A percentile compares a stretch with the other conserved stretches of the same genome.
Evolutionary conservation across 2,329 filamentous ascomycete species (phyloP).

Genomic region (Neophaeococcomyces mojaviensis): DNA sequence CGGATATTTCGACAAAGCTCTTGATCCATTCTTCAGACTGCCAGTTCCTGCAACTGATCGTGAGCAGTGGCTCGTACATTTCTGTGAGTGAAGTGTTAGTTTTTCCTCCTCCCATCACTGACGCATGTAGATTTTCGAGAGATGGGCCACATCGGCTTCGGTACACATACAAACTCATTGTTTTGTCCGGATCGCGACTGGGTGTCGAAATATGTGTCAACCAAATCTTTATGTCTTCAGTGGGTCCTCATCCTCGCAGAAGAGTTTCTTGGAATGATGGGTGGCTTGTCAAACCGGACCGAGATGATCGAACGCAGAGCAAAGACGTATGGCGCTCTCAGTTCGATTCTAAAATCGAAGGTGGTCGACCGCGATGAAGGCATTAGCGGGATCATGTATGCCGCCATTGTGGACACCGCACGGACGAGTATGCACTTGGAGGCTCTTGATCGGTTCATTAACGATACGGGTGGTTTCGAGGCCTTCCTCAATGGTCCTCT

Average conservation of each 20-base stretch:
- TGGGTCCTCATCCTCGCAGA: conserved; percentile 6
- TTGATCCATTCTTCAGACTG: conserved; percentile 7
- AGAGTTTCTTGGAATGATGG: conserved; percentile 4
- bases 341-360: not conserved
- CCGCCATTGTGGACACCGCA: not conserved
- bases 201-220: conserved; percentile 6
- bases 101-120: not conserved
- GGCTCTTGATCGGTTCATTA: conserved; percentile 5
- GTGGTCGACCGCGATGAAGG: conserved; percentile 2
- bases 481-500: conserved; percentile 4
- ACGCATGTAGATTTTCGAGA: conserved; percentile 1
- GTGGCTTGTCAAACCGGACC: not conserved
- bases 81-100: not conserved
- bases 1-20: conserved; percentile 5
- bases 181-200: conserved; percentile 9
- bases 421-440: conserved; percentile 2
- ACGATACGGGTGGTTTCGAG: conserved; percentile 6
- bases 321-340: conserved; percentile 1
- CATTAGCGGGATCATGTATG: conserved; percentile 8
- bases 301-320: conserved; percentile 6
- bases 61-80: conserved; percentile 8
- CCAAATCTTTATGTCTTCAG: conserved; percentile 6
- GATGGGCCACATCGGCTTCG: conserved; percentile 8
- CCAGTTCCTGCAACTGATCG: not conserved
- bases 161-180: conserved; percentile 5